Percentiles rank a stretch among this genome's conserved stretches.
These are phyloP conservation scores for Tilletia caries DNA, from an alignment of 1,284 basidiomycete genomes.

Conservation along the genomic window DNA sequence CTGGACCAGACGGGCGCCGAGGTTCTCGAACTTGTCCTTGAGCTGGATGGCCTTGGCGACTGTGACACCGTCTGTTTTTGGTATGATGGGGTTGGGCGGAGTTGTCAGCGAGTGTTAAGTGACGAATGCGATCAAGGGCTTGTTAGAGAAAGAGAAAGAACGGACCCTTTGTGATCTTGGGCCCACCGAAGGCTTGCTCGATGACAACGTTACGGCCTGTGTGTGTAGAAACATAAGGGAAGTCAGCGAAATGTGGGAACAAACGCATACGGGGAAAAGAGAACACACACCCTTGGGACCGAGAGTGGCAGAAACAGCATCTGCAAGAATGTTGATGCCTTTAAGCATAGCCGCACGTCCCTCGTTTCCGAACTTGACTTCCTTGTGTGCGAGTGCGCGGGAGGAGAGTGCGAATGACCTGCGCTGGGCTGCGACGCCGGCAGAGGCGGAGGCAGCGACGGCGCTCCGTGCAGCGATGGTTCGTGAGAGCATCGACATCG, in stretches of 20 bases:
- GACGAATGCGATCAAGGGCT: not conserved
- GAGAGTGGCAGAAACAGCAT: constrained; percentile 74
- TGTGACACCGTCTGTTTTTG: constrained; percentile 77
- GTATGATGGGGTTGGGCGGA: not conserved
- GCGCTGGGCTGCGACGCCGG: constrained; percentile 6
- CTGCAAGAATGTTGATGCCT: constrained; percentile 89
- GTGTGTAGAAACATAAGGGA: not conserved
- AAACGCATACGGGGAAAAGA: not conserved
- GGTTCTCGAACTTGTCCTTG: constrained; percentile 98
- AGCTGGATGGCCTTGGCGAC: constrained; percentile 92
- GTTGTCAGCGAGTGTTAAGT: not conserved
- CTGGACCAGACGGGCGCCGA: constrained; percentile 93
- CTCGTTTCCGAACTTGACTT: constrained; percentile 94
- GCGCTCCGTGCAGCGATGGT: constrained; percentile 22
- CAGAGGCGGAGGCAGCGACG: constrained; percentile 20
- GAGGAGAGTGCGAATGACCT: constrained; percentile 28
- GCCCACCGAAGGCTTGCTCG: constrained; percentile 93
- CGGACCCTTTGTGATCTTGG: constrained; percentile 91
- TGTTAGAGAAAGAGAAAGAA: constrained; percentile 17
- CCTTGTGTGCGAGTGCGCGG: constrained; percentile 64
- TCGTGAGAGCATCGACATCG: constrained; percentile 16
- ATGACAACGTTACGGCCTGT: constrained; percentile 95
- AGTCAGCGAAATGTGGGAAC: not conserved
- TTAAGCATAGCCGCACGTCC: constrained; percentile 88
- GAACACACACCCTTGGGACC: constrained; percentile 78